phyloP scores from a whole-genome alignment of 2,329 filamentous ascomycete genomes.

The Aspergillus fischeri region DNA sequence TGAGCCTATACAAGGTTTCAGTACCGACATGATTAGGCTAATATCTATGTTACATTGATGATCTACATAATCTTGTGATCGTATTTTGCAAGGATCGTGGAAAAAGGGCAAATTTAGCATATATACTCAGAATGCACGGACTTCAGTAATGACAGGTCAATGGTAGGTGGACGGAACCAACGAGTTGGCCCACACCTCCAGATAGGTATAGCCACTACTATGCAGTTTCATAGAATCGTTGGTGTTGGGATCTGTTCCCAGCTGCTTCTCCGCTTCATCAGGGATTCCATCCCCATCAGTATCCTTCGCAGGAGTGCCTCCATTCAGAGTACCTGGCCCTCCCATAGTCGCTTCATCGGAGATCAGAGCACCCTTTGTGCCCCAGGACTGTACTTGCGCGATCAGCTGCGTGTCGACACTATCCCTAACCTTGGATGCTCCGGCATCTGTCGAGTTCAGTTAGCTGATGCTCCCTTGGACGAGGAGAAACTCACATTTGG shows the following conservation, averaged over 20 bases:
- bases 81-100: neutral
- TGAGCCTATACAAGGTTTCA: neutral
- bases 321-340: constrained; percentile 10
- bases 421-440: constrained; percentile 13
- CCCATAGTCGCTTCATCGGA: constrained; percentile 14
- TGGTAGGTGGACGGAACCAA: constrained; percentile 9
- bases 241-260: constrained; percentile 14
- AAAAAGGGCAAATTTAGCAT: neutral
- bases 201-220: constrained; percentile 11
- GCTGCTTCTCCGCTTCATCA: constrained; percentile 10
- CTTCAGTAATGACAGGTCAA: neutral
- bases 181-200: constrained; percentile 17
- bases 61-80: neutral
- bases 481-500: constrained; percentile 6
- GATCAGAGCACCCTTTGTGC: constrained; percentile 10
- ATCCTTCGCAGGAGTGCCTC: constrained; percentile 6
- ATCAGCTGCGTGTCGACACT: constrained; percentile 10
- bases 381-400: constrained; percentile 10
- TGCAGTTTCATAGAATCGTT: constrained; percentile 12
- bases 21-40: neutral
- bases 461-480: neutral
- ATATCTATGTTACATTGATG: neutral
- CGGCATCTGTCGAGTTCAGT: constrained; percentile 4
- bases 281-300: constrained; percentile 16
- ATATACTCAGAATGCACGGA: neutral